These are phyloP conservation scores for Xylaria intraflava DNA, from an alignment of 495 filamentous ascomycete species.

Conservation along the genomic window DNA sequence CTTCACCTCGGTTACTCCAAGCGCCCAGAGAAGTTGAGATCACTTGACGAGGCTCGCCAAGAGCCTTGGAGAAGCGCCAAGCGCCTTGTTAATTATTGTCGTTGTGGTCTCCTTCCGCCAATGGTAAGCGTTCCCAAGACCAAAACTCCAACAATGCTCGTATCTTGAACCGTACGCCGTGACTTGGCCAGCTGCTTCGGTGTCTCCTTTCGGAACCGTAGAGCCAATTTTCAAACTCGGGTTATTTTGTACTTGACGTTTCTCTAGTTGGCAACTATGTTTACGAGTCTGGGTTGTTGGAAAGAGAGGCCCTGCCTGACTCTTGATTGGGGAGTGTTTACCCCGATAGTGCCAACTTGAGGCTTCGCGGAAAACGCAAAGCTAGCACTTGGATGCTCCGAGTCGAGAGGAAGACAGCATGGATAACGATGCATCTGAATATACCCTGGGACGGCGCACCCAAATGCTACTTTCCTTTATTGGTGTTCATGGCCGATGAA, in stretches of 20 bases:
- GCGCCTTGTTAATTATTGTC: neutral
- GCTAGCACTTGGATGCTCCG: conserved; percentile 1
- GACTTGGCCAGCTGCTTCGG: too few relatives aligned
- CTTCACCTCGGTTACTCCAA: neutral
- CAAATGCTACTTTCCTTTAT: conserved; percentile 14
- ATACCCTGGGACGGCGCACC: neutral
- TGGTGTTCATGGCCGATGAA: conserved; percentile 1
- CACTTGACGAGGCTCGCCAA: conserved; percentile 7
- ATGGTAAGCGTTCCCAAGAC: conserved; percentile 5
- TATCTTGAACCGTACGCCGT: neutral
- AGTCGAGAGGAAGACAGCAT: neutral
- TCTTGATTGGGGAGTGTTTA: neutral
- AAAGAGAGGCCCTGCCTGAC: neutral
- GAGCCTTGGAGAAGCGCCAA: too few relatives aligned
- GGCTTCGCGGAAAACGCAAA: neutral
- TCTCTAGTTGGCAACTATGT: neutral
- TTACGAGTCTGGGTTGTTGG: neutral
- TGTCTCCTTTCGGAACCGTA: too few relatives aligned
- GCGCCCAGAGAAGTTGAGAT: conserved; percentile 2
- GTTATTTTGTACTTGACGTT: too few relatives aligned
- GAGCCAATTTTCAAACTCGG: too few relatives aligned
- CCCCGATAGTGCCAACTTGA: neutral
- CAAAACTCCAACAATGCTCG: neutral
- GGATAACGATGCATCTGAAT: conserved; percentile 3
- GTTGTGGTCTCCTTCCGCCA: conserved; percentile 5